phyloP scores from a whole-genome alignment of 148 eudicot genomes.

The Chenopodium suecicum region DNA sequence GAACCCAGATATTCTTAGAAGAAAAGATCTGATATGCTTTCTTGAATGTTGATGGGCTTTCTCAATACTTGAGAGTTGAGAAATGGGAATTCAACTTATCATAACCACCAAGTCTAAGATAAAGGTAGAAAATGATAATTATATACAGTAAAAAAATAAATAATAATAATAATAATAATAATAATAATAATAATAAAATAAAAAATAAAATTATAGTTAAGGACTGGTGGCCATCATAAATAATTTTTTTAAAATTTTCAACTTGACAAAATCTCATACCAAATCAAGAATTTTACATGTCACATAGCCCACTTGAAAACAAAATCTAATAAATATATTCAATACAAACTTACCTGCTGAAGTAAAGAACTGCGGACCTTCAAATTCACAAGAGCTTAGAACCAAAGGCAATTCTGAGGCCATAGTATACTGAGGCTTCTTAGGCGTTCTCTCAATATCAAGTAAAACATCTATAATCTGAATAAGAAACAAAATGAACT shows the following conservation, averaged over 20 bases:
- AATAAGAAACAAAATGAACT: conserved; percentile 18
- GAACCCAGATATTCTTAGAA: background rate
- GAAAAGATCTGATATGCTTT: background rate
- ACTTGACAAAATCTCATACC: background rate
- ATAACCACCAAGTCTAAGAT: no score
- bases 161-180: no score
- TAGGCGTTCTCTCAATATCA: conserved; percentile 64
- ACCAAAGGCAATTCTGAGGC: conserved; percentile 88
- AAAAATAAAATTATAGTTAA: no score
- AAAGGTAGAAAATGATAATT: no score
- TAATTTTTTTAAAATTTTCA: no score
- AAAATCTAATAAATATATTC: background rate
- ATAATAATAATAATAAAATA: no score
- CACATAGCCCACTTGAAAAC: background rate
- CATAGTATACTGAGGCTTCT: conserved; percentile 87
- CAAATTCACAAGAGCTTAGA: conserved; percentile 86
- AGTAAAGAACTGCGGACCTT: conserved; percentile 57
- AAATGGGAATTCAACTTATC: background rate
- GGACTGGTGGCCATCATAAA: background rate
- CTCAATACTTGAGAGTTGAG: background rate
- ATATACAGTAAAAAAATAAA: no score
- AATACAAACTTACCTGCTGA: conserved; percentile 57
- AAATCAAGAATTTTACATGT: background rate
- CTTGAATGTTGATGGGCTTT: background rate
- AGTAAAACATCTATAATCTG: conserved; percentile 83